Conservation (phyloP, 108 stramenopile species). For the Fistulifera solaris region DNA sequence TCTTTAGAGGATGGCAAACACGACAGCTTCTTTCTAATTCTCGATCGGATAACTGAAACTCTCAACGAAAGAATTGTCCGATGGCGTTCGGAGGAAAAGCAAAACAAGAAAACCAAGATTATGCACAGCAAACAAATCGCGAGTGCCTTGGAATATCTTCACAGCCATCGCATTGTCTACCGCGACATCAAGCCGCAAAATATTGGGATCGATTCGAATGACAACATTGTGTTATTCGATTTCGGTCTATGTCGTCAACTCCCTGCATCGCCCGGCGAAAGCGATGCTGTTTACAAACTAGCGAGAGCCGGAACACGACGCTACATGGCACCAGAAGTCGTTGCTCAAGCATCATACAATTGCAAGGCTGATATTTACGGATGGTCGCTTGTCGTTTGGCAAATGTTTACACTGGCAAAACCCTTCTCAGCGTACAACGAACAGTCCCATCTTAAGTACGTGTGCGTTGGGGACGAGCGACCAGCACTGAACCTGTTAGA, state of each 20-base stretch:
- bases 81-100: conserved; percentile 13
- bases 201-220: conserved; percentile 51
- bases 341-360: conserved; percentile 19
- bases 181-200: conserved; percentile 74
- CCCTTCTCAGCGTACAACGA: conserved; percentile 16
- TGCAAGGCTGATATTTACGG: conserved; percentile 51
- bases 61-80: conserved; percentile 28
- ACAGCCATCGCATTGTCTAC: conserved; percentile 54
- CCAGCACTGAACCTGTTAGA: conserved; percentile 4
- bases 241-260: conserved; percentile 61
- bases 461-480: conserved; percentile 22
- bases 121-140: conserved; percentile 42
- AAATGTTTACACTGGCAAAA: conserved; percentile 17
- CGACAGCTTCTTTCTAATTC: conserved; percentile 42
- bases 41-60: conserved; percentile 52
- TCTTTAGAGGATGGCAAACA: conserved; percentile 17
- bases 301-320: conserved; percentile 35
- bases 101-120: not conserved
- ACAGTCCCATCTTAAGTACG: conserved; percentile 11
- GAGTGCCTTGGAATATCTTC: conserved; percentile 60
- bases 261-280: conserved; percentile 20
- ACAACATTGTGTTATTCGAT: conserved; percentile 61
- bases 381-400: conserved; percentile 36
- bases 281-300: conserved; percentile 42
- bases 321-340: conserved; percentile 32